Conservation (phyloP, 2,329 filamentous ascomycete species). For the Hypomyces perniciosus region DNA sequence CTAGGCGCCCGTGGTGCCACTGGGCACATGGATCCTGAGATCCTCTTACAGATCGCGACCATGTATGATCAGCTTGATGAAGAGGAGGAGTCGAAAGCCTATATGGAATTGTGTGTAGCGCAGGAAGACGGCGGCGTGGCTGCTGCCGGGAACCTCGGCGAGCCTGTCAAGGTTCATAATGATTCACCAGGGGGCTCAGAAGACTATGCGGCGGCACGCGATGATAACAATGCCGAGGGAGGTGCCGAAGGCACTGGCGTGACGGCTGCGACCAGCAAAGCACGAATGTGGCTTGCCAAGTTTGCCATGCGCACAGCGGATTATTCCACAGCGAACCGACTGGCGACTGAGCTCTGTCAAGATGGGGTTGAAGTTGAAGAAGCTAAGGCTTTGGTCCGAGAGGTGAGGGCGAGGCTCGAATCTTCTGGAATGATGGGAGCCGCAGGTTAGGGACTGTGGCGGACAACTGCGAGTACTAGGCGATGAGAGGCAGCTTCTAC, state of each 20-base stretch:
- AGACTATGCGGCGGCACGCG: constrained; percentile 30
- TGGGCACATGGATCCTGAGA: constrained; percentile 75
- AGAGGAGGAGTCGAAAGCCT: constrained; percentile 74
- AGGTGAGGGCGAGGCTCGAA: constrained; percentile 73
- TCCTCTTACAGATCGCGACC: constrained; percentile 79
- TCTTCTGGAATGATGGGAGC: constrained; percentile 28
- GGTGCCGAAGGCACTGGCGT: constrained; percentile 65
- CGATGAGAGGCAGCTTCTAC: not conserved
- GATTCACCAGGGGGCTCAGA: constrained; percentile 42
- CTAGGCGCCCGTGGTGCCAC: constrained; percentile 45
- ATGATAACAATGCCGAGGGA: constrained; percentile 23
- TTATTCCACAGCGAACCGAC: constrained; percentile 66
- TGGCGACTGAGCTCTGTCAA: constrained; percentile 88
- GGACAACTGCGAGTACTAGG: not conserved
- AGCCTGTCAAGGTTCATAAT: constrained; percentile 50
- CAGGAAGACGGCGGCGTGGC: constrained; percentile 71
- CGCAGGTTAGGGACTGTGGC: constrained; percentile 14
- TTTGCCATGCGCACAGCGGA: constrained; percentile 72
- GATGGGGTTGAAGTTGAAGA: constrained; percentile 96
- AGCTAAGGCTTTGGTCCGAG: constrained; percentile 84
- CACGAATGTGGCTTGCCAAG: constrained; percentile 86
- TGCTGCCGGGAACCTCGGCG: constrained; percentile 36
- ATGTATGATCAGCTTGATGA: constrained; percentile 81
- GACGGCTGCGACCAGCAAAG: constrained; percentile 85
- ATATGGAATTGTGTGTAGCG: constrained; percentile 92